These are phyloP conservation scores for Serendipita sp. DNA, from an alignment of 1,284 basidiomycete species.

Conservation along the genomic window DNA sequence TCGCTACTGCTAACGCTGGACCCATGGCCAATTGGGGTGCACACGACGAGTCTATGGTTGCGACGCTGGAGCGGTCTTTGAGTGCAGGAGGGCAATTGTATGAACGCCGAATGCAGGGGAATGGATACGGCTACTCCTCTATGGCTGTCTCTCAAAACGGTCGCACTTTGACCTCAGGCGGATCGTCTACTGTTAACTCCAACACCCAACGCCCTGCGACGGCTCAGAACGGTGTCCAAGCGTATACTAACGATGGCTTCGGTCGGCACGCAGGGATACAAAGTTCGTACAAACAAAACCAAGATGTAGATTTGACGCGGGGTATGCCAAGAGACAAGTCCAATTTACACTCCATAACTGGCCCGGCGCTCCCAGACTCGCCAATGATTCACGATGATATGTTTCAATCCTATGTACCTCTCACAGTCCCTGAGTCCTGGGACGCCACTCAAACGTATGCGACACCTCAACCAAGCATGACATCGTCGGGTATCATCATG, in stretches of 20 bases:
- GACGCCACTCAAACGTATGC: not conserved
- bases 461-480: not conserved
- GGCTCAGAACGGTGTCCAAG: not conserved
- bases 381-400: conserved; percentile 28
- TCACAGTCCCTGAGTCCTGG: not conserved
- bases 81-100: not conserved
- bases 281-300: not conserved
- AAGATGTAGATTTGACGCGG: not conserved
- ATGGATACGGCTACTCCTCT: not conserved
- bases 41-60: not conserved
- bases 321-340: conserved; percentile 21
- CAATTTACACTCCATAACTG: conserved; percentile 32
- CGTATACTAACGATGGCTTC: conserved; percentile 20
- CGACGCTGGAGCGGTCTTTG: not conserved
- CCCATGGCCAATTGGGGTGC: not conserved
- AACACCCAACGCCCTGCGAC: conserved; percentile 21
- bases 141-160: not conserved
- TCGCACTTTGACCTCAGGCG: not conserved
- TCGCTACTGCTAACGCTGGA: not conserved
- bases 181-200: conserved; percentile 15
- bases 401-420: conserved; percentile 1
- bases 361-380: conserved; percentile 46
- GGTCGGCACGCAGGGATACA: conserved; percentile 16
- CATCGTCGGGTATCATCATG: not conserved
- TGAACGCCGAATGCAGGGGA: not conserved